Evolutionary conservation across 2,329 filamentous ascomycete species (phyloP).

Genomic region (Apiospora rasikravindrae): DNA sequence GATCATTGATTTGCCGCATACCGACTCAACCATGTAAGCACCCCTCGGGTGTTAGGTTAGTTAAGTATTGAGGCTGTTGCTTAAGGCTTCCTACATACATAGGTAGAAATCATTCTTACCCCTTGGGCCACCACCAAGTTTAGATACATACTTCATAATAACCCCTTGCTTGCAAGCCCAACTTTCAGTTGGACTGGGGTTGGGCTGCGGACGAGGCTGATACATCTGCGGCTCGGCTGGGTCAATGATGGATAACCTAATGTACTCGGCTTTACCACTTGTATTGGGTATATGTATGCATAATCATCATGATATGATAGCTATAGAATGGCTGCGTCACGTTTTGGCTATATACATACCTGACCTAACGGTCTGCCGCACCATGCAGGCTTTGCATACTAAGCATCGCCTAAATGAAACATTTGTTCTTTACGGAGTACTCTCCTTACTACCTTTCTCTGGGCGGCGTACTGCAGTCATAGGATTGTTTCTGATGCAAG

Average conservation of each 20-base stretch:
- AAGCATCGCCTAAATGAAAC: background rate
- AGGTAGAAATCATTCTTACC: background rate
- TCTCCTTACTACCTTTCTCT: background rate
- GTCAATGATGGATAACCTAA: background rate
- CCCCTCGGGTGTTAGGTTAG: background rate
- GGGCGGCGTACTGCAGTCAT: background rate
- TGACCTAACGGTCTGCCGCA: background rate
- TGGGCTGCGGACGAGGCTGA: slow-evolving; percentile 7
- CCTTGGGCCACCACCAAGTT: background rate
- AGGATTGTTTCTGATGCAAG: background rate
- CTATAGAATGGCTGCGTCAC: background rate
- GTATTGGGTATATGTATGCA: background rate
- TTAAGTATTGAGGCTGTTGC: background rate
- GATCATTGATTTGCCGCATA: background rate
- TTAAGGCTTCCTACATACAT: background rate
- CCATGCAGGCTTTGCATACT: background rate
- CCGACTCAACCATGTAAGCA: background rate
- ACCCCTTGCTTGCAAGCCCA: background rate
- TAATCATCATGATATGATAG: background rate
- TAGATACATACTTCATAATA: background rate
- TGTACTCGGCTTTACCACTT: background rate
- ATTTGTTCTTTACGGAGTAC: background rate
- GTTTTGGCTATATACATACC: background rate
- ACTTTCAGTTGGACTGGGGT: background rate
- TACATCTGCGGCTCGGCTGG: slow-evolving; percentile 1